Percentiles rank a stretch among this genome's conserved stretches.
Evolutionary conservation across 331 rosid genomes (phyloP).

Genomic region (Quercus phellos): DNA sequence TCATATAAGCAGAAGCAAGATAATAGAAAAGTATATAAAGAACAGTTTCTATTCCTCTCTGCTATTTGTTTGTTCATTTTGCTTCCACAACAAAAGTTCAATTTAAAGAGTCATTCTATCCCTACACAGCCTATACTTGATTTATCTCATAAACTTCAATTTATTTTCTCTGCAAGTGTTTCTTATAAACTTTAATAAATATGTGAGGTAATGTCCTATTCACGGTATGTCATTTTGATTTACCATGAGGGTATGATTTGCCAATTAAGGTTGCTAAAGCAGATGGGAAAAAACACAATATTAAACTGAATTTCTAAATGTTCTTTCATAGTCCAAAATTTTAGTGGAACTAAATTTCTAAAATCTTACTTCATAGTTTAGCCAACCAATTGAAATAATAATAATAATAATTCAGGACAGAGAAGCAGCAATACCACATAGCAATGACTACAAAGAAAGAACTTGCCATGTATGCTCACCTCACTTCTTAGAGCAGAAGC

Average conservation of each 20-base stretch:
- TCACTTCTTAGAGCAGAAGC: constrained; percentile 55
- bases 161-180: too few relatives aligned
- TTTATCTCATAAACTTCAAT: background rate
- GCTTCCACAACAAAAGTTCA: background rate
- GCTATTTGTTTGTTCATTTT: background rate
- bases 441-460: background rate
- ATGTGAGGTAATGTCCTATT: too few relatives aligned
- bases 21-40: background rate
- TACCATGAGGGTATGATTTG: too few relatives aligned
- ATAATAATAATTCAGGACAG: background rate
- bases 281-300: too few relatives aligned
- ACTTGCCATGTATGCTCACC: constrained; percentile 33
- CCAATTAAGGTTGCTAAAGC: too few relatives aligned
- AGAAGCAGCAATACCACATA: background rate
- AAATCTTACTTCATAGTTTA: background rate
- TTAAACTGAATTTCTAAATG: too few relatives aligned
- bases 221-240: too few relatives aligned
- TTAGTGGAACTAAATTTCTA: background rate
- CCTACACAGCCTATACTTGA: background rate
- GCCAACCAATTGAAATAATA: background rate
- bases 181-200: too few relatives aligned
- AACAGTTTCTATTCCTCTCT: background rate
- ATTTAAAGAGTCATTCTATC: too few relatives aligned
- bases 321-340: too few relatives aligned
- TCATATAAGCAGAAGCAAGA: constrained; percentile 4